These are phyloP conservation scores for Ambispora gerdemannii DNA, from an alignment of 192 early-diverging fungal genomes.

Conservation along the genomic window DNA sequence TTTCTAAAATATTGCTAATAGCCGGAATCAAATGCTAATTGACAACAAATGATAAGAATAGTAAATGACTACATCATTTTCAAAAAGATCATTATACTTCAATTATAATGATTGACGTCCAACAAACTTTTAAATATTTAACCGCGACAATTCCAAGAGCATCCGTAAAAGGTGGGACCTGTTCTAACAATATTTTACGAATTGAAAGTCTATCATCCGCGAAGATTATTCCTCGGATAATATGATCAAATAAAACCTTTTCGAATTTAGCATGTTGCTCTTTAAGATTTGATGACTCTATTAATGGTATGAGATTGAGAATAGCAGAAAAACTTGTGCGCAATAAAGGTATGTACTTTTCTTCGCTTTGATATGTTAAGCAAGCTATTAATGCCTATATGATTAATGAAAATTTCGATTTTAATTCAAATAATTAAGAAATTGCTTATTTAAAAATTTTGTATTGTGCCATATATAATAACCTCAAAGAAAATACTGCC, in stretches of 20 bases:
- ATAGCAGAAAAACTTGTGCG: conserved; percentile 21
- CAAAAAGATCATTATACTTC: too few species aligned
- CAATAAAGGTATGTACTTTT: conserved; percentile 9
- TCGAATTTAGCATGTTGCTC: conserved; percentile 4
- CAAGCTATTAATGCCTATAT: conserved; percentile 21
- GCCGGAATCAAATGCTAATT: not conserved
- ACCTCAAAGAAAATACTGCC: conserved; percentile 28
- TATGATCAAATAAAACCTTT: conserved; percentile 13
- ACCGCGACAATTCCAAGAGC: conserved; percentile 13
- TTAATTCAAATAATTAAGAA: too few species aligned
- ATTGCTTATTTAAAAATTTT: too few species aligned
- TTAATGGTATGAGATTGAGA: conserved; percentile 6
- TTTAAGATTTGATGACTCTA: conserved; percentile 3
- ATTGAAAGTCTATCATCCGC: conserved; percentile 24
- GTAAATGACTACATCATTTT: too few species aligned
- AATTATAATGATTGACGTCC: too few species aligned
- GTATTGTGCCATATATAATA: too few species aligned
- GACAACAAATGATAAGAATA: too few species aligned
- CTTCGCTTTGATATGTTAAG: conserved; percentile 25
- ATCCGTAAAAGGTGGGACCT: conserved; percentile 11
- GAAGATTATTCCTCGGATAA: conserved; percentile 20
- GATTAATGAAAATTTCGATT: too few species aligned
- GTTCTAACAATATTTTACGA: conserved; percentile 16
- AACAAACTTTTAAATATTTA: conserved; percentile 30
- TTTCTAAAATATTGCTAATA: not conserved